Evolutionary conservation across 495 filamentous ascomycete genomes (phyloP), one percentile per base, ranked within the genome.

Genomic region (Aspergillus heteromorphus): DNA sequence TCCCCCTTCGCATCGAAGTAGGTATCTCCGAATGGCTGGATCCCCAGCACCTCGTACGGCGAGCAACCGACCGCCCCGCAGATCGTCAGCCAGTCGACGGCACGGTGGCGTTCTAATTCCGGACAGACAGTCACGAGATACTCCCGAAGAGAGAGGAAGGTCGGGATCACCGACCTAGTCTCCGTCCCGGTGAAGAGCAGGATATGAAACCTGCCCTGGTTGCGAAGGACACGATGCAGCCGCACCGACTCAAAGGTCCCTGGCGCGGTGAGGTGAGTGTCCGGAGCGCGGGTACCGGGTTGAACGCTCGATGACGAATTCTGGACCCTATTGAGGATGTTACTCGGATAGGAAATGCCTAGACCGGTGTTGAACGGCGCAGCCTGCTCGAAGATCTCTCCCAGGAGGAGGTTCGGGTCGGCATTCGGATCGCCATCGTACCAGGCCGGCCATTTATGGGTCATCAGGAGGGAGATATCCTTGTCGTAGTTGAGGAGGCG

Each of bases 401-500:
- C 54, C 6, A 56, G 40, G 2, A 52, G 30, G 2, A 41, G 4
- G 16, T 56, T 20, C 14, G 40, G 40, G 19, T 56, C 54, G 31
- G 40, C 48, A 13, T 13, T 11, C 1, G 29, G 20, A 9, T 43
- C 54, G n/a, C 31, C 40, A 23, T 5, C n/a, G 20, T 51, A 51
- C 49, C 49, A 51, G 2, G 34, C 9, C 6, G 49, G 49, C 54
- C 54, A 56, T 36, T 51, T 51, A 20, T 48, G 30, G 0, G 54
- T 38, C 54, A 56, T 56, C 17, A 56, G 48, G 4, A 27, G 18
- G 2, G 54, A 41, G 19, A 56, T 56, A 10, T 73, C 71, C 49
- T 75, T 77, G 58, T 80, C 78, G 38, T 74, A 75, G 17, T 74
- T 68, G 49, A 80, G 74, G 13, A 80, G 65, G 13, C 65, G 66